Base-by-base conservation (phyloP, 352 stramenopile species). In the Globisporangium ultimum region DNA sequence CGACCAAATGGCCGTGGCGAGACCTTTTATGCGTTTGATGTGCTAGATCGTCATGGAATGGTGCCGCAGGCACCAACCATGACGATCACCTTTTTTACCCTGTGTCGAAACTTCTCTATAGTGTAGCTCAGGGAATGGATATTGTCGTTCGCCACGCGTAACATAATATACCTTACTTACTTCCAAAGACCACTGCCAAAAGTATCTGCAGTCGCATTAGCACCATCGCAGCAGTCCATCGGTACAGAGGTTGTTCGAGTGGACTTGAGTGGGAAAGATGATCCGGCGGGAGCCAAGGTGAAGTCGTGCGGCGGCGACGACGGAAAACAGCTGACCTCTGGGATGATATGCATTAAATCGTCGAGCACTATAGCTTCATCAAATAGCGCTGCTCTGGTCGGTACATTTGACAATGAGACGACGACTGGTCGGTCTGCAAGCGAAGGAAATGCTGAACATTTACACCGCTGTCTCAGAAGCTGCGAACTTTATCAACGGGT, bases 401-500 rank as follows among this genome's bases (percentile, higher is more conserved):
- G 55, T 0, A 47, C 21, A 1, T 18, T 60, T 3, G 15, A 53
- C 5, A 46, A 13, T 11, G 14, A 11, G 20, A 1, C 22, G 28
- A 18, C 53, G 8, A 5, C 43, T 62, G 11, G n/a, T 62, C 8
- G 56, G 56, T 32, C 48, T 62, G 15, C 47, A 62, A 36, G 38
- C 49, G 17, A 24, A 15, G 2, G 24, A 28, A 28, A 28, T 12
- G 0, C 22, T 2, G 48, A 51, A 41, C 56, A 45, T 22, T 22
- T 62, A 51, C 38, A 34, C 20, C 2, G 50, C 12, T 8, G 21
- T 62, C 2, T 38, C 46, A 13, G 21, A 13, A 4, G 47, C 56
- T 0, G 47, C 36, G 0, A 62, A 62, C 22, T 62, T 62, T 32
- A 50, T 55, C 56, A 62, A 62, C 56, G 48, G 40, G 15, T 51